Percentiles rank a stretch among this genome's conserved stretches.
Conservation (phyloP, 345 rosid species). For the Euphorbia peplus region DNA sequence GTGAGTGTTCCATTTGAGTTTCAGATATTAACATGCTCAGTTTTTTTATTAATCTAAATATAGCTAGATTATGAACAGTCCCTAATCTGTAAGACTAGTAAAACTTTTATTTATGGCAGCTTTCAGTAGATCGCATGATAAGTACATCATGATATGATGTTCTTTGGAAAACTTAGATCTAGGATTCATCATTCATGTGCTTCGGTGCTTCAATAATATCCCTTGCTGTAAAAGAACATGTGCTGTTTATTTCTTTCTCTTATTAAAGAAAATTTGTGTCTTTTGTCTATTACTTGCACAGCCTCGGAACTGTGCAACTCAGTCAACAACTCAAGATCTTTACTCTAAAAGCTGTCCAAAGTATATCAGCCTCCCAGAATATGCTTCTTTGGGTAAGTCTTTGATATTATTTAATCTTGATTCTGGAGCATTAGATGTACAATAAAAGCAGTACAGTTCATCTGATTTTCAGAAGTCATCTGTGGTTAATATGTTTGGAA, state of each 20-base stretch:
- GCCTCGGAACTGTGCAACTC: conserved; percentile 65
- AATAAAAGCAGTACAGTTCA: neutral
- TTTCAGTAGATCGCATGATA: neutral
- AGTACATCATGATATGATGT: neutral
- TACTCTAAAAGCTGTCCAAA: conserved; percentile 58
- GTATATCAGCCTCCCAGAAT: conserved; percentile 74
- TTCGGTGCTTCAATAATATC: neutral
- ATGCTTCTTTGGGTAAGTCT: conserved; percentile 52
- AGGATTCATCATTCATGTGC: conserved; percentile 6
- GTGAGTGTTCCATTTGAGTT: conserved; percentile 38
- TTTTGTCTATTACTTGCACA: conserved; percentile 35
- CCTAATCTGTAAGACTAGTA: neutral
- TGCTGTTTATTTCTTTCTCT: conserved; percentile 3
- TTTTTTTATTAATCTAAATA: neutral
- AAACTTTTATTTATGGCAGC: neutral
- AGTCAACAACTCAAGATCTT: conserved; percentile 21
- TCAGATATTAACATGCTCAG: conserved; percentile 1
- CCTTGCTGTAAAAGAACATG: neutral
- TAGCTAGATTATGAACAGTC: neutral
- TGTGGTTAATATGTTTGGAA: neutral
- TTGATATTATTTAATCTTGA: neutral
- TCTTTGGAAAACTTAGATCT: neutral
- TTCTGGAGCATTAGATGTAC: neutral
- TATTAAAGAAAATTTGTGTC: conserved; percentile 9
- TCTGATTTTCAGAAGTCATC: neutral